These are phyloP conservation scores for Aspergillus sojae DNA, from an alignment of 2,329 filamentous ascomycete genomes.

Conservation along the genomic window DNA sequence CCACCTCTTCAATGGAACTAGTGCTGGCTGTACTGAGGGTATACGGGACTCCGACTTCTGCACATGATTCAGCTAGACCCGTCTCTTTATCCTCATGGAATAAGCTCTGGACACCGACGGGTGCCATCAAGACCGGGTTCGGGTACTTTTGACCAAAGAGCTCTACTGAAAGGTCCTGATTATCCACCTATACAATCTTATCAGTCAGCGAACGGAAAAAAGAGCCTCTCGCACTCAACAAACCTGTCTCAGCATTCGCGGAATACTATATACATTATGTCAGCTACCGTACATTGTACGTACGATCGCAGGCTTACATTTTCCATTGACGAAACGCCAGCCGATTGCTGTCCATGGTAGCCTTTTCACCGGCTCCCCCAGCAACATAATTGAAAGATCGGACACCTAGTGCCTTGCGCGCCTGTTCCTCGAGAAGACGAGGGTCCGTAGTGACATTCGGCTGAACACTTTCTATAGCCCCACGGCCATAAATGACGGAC, in stretches of 20 bases:
- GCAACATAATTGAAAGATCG: constrained; percentile 62
- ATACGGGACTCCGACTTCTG: constrained; percentile 64
- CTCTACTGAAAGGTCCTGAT: constrained; percentile 53
- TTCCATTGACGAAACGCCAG: constrained; percentile 58
- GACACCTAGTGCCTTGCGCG: constrained; percentile 50
- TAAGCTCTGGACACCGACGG: constrained; percentile 69
- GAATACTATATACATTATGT: constrained; percentile 46
- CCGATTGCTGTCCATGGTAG: constrained; percentile 63
- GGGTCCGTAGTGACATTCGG: constrained; percentile 63
- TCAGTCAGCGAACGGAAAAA: neutral
- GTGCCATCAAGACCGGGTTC: constrained; percentile 64
- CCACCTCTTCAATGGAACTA: constrained; percentile 68
- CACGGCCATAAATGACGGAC: constrained; percentile 54
- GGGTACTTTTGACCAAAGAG: constrained; percentile 55
- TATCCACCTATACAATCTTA: constrained; percentile 27
- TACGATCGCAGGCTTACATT: constrained; percentile 30
- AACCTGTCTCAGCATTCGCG: constrained; percentile 51
- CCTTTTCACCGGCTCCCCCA: constrained; percentile 64
- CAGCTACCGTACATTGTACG: neutral
- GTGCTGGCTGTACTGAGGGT: constrained; percentile 68
- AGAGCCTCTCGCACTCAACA: neutral
- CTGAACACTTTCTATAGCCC: constrained; percentile 51
- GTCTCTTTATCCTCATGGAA: constrained; percentile 68
- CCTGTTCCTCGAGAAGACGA: constrained; percentile 59
- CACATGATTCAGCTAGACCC: constrained; percentile 65